Conservation (phyloP, 768 basidiomycete species). For the Tephrocybe rancida region DNA sequence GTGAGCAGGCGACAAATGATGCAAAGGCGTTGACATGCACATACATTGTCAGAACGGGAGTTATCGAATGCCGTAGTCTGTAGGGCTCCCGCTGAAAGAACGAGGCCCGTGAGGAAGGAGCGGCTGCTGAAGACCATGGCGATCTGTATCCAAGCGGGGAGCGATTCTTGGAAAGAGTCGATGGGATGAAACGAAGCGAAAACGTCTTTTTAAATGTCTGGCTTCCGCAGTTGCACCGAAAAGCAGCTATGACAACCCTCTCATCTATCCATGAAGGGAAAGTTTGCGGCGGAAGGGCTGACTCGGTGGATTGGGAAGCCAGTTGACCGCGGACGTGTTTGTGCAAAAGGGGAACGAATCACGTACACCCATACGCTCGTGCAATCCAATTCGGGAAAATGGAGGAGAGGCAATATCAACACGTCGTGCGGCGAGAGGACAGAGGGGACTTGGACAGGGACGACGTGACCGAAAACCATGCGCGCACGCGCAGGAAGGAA, state of each 20-base stretch:
- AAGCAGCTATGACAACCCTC: no score
- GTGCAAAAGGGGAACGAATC: constrained; percentile 14
- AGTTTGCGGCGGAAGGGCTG: not conserved
- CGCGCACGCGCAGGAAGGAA: constrained; percentile 11
- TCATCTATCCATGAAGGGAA: no score
- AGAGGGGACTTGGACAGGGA: constrained; percentile 1
- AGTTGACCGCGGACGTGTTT: not conserved
- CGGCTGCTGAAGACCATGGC: constrained; percentile 11
- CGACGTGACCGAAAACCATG: constrained; percentile 9
- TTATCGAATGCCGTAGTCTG: constrained; percentile 29
- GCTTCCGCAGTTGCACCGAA: no score
- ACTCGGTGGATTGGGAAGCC: not conserved
- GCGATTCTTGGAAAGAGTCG: constrained; percentile 1
- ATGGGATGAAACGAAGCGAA: not conserved
- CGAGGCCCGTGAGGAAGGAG: constrained; percentile 1
- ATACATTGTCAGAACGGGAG: constrained; percentile 38
- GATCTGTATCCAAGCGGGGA: not conserved
- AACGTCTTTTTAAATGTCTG: no score
- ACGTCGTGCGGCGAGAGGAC: not conserved
- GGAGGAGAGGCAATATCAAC: not conserved
- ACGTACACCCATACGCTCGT: not conserved
- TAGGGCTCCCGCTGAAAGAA: constrained; percentile 5
- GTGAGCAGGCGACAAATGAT: not conserved
- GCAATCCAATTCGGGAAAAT: constrained; percentile 1
- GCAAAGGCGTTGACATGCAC: constrained; percentile 3